Evolutionary conservation across 2,329 filamentous ascomycete genomes (phyloP), one percentile per base, ranked within the genome.

Genomic region (Furcasterigmium furcatum): DNA sequence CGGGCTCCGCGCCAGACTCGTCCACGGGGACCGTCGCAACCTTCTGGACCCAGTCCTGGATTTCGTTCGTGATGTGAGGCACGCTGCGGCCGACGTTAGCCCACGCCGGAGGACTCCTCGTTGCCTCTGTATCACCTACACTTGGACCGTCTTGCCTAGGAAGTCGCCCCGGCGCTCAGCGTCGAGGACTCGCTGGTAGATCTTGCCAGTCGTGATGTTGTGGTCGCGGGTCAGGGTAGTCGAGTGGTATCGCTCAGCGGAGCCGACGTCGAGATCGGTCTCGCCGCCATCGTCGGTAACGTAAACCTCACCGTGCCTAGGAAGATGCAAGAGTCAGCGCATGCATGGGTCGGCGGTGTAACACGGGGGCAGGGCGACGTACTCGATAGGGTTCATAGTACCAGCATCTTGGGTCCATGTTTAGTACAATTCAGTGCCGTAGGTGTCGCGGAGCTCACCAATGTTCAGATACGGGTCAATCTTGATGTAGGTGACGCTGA

Each of bases 191-290:
- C 87, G 82, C 60, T 89, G 79, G 70, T 96, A 97, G 56, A 97
- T 90, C 74, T 97, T 96, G 62, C 94, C 94, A 6, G 92, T 96
- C 4, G 94, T 99, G 68, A 99, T 95, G 68, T 97, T 97, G 74
- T 92, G 90, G 57, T 96, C 91, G 50, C 85, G 77, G 9, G 83
- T 89, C 50, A 97, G 77, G 24, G 24, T 27, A 27, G 24, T 27
- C 7, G 24, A 27, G 24, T 27, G 24, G 24, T 27, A 27, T 27
- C 24, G 24, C 24, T 27, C 24, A 7, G 24, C 24, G 24, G 24
- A 27, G 18, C 78, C 78, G 38, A 82, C 68, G 56, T 82, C 78
- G 12, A 80, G 60, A 55, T 79, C 76, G 32, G 63, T 64, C 58
- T 73, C 57, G 55, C 87, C 87, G 52, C 88, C 88, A 59, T 94